Base-by-base conservation (phyloP, 306 rosid genomes). In the Castanea sativa region DNA sequence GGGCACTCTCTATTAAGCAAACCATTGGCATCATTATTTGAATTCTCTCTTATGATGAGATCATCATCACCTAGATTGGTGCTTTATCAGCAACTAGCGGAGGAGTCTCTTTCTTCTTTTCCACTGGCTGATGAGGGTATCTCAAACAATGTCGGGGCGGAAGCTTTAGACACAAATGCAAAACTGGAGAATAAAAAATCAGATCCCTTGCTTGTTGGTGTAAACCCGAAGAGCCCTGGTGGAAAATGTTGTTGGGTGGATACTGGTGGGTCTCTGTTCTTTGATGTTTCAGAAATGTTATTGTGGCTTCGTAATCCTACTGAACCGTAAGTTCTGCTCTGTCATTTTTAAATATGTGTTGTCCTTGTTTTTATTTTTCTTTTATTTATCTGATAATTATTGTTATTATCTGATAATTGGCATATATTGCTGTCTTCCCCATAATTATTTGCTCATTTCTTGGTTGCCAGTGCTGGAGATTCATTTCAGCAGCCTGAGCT, bases 181-280 rank as follows among this genome's bases (percentile, higher is more conserved):
- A 55, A 73, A 13, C 56, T 33, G 29, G 85, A 76, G 77, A 77
- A 64, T 21, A 80, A 27, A 71, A 83, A 70, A 57, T 75, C 89
- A 70, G 95, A 91, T 61, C 73, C 79, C 43, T 81, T 89, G 63
- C 82, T 75, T 82, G 85, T 70, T 74, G 92, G 88, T 82, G 80
- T 33, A 38, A 82, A 77, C 78, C 92, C 86, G 1, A 77, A 83
- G 71, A 71, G 85, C 52, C 91, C 90, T 8, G 81, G 76, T 35
- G 96, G 97, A 18, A 93, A 86, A 32, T 95, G 99, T 69, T 93
- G 98, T 78, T 95, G 99, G 98, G 89, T 95, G 74, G 96, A 95
- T 81, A 90, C 87, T 53, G 98, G 96, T 76, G 89, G 83, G 3
- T 83, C 83, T 11, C 86, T 93, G 78, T 90, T 93, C 80, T 89